Conservation (phyloP, 805 yeast species). For the Ogataea ganodermae region DNA sequence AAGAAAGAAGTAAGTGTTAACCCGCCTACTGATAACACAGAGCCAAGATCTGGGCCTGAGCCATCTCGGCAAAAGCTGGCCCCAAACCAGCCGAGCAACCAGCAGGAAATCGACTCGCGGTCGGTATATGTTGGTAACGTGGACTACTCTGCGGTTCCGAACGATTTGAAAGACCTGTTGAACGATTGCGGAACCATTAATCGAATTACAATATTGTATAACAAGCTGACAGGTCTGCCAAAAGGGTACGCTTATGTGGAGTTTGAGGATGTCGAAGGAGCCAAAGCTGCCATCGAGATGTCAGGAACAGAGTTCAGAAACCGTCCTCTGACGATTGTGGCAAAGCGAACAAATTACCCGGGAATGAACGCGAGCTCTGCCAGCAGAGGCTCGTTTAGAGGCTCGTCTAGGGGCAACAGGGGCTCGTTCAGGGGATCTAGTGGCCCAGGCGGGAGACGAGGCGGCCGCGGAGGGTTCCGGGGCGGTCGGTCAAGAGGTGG, state of each 20-base stretch:
- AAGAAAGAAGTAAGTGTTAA: not conserved
- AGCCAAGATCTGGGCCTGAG: not conserved
- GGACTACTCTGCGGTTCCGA: constrained; percentile 73
- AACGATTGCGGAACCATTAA: constrained; percentile 69
- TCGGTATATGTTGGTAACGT: constrained; percentile 84
- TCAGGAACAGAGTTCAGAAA: constrained; percentile 68
- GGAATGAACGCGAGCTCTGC: constrained; percentile 42
- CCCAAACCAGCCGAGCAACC: constrained; percentile 36
- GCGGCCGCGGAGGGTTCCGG: constrained; percentile 11
- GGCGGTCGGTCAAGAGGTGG: constrained; percentile 16
- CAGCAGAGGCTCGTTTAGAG: constrained; percentile 43
- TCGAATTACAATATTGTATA: constrained; percentile 74
- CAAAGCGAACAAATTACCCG: constrained; percentile 80
- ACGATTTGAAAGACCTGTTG: constrained; percentile 74
- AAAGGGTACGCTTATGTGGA: constrained; percentile 88
- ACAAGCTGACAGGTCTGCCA: constrained; percentile 74
- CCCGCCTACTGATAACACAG: not conserved
- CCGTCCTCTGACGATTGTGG: constrained; percentile 65
- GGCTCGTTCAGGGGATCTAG: constrained; percentile 45
- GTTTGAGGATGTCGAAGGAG: constrained; percentile 63
- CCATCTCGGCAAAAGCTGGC: constrained; percentile 23
- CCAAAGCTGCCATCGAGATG: constrained; percentile 61
- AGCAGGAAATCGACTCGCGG: constrained; percentile 67
- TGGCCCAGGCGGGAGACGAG: constrained; percentile 12
- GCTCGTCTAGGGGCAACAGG: constrained; percentile 42